phyloP scores from a whole-genome alignment of 306 rosid genomes.

The Citrullus mucosospermus region DNA sequence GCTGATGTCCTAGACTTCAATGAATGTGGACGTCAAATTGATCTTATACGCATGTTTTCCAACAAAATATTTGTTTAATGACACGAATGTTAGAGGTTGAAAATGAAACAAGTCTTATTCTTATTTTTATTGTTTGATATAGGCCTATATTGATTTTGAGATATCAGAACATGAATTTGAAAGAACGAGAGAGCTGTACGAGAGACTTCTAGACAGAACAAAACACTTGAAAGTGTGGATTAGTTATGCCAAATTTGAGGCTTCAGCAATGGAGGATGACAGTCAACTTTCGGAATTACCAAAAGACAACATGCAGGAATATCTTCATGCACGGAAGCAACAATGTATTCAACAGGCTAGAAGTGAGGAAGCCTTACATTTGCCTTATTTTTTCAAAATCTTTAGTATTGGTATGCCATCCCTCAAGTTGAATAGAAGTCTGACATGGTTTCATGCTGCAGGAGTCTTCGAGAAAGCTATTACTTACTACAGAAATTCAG shows the following conservation, averaged over 20 bases:
- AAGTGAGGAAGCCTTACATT: conserved; percentile 33
- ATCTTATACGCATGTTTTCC: background rate
- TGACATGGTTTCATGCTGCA: conserved; percentile 17
- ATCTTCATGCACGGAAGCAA: conserved; percentile 34
- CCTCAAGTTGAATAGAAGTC: background rate
- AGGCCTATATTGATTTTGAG: conserved; percentile 88
- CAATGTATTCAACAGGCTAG: conserved; percentile 54
- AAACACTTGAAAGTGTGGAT: conserved; percentile 93
- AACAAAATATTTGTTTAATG: background rate
- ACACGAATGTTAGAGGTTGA: background rate
- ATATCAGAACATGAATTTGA: conserved; percentile 71
- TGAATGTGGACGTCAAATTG: background rate
- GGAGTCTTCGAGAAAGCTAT: conserved; percentile 84
- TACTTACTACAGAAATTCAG: conserved; percentile 66
- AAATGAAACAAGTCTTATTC: background rate
- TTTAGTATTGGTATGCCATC: background rate
- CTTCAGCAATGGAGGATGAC: conserved; percentile 36
- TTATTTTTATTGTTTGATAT: conserved; percentile 10
- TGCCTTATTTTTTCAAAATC: background rate
- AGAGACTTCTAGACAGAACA: conserved; percentile 80
- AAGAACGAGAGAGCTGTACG: conserved; percentile 70
- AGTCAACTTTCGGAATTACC: conserved; percentile 16
- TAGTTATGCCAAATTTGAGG: conserved; percentile 75
- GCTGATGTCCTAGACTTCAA: background rate
- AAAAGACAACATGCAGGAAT: conserved; percentile 14